Percentiles rank a stretch among this genome's conserved stretches.
Conservation (phyloP, 1,139 yeast genomes). For the Wickerhamomyces sp. region DNA sequence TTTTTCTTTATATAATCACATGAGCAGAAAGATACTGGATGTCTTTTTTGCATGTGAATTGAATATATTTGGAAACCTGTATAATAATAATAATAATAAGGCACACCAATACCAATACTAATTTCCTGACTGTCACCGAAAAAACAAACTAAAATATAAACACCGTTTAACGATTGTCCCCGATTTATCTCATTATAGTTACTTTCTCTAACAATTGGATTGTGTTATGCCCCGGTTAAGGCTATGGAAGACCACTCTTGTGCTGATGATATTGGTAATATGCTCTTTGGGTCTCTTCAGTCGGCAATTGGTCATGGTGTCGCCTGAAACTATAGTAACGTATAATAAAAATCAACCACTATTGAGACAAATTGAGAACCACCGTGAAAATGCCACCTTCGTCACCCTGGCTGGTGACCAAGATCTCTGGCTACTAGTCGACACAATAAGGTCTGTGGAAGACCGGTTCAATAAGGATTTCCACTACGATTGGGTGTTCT, state of each 20-base stretch:
- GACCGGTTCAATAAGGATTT: slow-evolving; percentile 61
- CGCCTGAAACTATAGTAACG: neutral
- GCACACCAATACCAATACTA: too few relatives aligned
- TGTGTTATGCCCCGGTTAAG: too few relatives aligned
- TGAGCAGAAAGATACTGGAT: neutral
- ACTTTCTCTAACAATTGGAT: too few relatives aligned
- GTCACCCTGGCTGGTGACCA: slow-evolving; percentile 61
- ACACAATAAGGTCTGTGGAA: slow-evolving; percentile 51
- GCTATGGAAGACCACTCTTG: too few relatives aligned
- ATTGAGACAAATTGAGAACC: neutral
- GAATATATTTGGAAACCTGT: too few relatives aligned
- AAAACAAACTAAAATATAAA: too few relatives aligned
- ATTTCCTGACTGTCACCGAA: too few relatives aligned
- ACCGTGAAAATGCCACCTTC: slow-evolving; percentile 47
- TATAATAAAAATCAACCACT: neutral
- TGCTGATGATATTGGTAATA: too few relatives aligned
- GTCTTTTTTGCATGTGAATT: neutral
- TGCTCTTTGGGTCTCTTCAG: too few relatives aligned
- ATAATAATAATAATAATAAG: neutral
- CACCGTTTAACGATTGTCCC: too few relatives aligned
- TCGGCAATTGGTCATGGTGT: neutral
- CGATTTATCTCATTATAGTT: too few relatives aligned
- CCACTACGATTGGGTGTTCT: slow-evolving; percentile 74
- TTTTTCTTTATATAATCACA: neutral
- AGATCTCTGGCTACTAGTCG: slow-evolving; percentile 43